Evolutionary conservation across 2,329 filamentous ascomycete genomes (phyloP).

Genomic region (Rhexocercosporidium sp.): DNA sequence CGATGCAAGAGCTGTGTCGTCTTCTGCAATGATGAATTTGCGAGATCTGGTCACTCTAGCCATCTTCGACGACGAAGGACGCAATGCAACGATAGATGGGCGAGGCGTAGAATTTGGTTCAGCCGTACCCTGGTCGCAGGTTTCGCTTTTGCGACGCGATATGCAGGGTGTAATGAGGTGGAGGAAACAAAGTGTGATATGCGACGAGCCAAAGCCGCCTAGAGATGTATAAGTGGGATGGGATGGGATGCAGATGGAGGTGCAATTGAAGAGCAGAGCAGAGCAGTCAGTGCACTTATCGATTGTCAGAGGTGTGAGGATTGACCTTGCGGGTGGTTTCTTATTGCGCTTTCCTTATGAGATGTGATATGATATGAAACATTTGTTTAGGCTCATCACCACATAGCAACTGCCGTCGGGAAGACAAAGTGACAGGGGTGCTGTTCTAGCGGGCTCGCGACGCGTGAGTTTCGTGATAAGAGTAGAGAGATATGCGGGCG

Average conservation of each 20-base stretch:
- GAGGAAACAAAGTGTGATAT: constrained; percentile 1
- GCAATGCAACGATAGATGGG: neutral
- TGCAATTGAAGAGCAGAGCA: constrained; percentile 26
- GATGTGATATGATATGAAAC: constrained; percentile 15
- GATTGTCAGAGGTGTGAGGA: constrained; percentile 31
- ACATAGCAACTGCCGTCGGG: constrained; percentile 26
- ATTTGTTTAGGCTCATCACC: constrained; percentile 23
- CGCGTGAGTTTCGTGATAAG: constrained; percentile 14
- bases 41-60: constrained; percentile 41
- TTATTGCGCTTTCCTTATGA: constrained; percentile 19
- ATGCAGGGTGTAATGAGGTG: neutral
- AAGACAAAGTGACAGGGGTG: neutral
- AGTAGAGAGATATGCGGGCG: neutral
- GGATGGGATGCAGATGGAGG: constrained; percentile 24
- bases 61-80: constrained; percentile 28
- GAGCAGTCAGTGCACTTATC: constrained; percentile 37
- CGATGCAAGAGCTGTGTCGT: constrained; percentile 34
- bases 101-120: constrained; percentile 11
- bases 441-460: neutral
- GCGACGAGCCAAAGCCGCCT: constrained; percentile 19
- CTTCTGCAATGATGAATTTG: constrained; percentile 39
- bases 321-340: constrained; percentile 19
- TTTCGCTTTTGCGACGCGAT: constrained; percentile 16
- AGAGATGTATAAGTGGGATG: constrained; percentile 29
- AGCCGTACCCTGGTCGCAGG: constrained; percentile 10